Evolutionary conservation across 1,284 basidiomycete species (phyloP).

Genomic region (Cystobasidiaceae sp.): DNA sequence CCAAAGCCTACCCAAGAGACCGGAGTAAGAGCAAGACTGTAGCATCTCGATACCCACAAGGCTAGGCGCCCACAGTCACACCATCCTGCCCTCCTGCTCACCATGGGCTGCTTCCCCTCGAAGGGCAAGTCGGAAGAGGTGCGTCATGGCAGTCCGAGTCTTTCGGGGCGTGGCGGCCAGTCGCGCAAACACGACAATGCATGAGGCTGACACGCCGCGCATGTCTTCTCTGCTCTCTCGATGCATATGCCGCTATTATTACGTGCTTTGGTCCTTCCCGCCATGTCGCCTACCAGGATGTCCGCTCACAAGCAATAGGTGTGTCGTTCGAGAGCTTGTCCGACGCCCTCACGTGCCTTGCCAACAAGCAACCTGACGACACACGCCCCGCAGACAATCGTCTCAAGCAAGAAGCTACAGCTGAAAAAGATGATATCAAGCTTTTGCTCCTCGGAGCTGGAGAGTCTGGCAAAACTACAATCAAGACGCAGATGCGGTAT

Average conservation of each 20-base stretch:
- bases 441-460: constrained; percentile 46
- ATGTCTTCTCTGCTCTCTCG: too few relatives aligned
- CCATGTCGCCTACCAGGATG: background rate
- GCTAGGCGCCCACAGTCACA: too few relatives aligned
- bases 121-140: constrained; percentile 7
- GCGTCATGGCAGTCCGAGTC: too few relatives aligned
- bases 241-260: too few relatives aligned
- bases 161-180: too few relatives aligned
- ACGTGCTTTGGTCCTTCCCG: too few relatives aligned
- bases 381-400: background rate
- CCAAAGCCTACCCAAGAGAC: too few relatives aligned
- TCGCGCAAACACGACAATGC: too few relatives aligned
- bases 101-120: constrained; percentile 8
- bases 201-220: too few relatives aligned
- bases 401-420: constrained; percentile 11
- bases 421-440: constrained; percentile 32
- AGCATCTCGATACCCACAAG: too few relatives aligned
- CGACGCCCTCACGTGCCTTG: background rate
- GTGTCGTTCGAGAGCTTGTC: background rate
- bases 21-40: too few relatives aligned
- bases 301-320: background rate
- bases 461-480: constrained; percentile 47
- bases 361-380: background rate
- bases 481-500: constrained; percentile 44
- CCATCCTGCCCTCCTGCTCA: background rate